Evolutionary conservation across 805 yeast species (phyloP), one percentile per base, ranked within the genome.

Genomic region (Barnettozyma botsteinii): DNA sequence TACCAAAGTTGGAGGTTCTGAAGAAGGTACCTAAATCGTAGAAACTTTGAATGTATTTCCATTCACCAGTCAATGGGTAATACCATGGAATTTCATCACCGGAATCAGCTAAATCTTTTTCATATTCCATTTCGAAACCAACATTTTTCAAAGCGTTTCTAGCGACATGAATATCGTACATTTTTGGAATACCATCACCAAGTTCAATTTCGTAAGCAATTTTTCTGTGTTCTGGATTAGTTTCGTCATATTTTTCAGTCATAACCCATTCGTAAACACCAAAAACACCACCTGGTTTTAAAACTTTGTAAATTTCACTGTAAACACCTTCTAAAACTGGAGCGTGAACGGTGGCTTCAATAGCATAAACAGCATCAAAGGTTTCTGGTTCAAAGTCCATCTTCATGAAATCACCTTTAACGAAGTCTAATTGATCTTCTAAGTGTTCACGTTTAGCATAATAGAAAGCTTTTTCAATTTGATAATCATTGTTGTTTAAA

Each of bases 261-360:
- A 93, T 85, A 49, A 93, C 98, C 98, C 98, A 93, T 69, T 93
- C 98, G 70, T 93, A 93, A 38, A 93, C 98, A 62, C 97, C 98
- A 52, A 93, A 93, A 35, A 73, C 78, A 64, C 98, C 98, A 60
- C 98, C 98, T 55, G 98, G 98, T 69, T 93, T 93, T 65, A 91
- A 75, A 14, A 87, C 96, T 61, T 86, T 86, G 78, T 78, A 93
- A 59, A 91, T 91, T 71, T 91, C 95, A 42, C 85, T 72, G 66
- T 91, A 91, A 38, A 93, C 98, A 61, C 97, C 97, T 66, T 88
- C 96, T 57, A 93, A 76, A 30, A 78, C 82, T 44, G 98, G 98
- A 13, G 98, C 98, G 61, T 91, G 98, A 42, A 88, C 96, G 25
- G 98, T 91, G 45, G 98, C 98, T 72, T 91, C 98, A 59, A 91